Conservation (phyloP, 352 stramenopile species). For the Globisporangium heterothallicum region DNA sequence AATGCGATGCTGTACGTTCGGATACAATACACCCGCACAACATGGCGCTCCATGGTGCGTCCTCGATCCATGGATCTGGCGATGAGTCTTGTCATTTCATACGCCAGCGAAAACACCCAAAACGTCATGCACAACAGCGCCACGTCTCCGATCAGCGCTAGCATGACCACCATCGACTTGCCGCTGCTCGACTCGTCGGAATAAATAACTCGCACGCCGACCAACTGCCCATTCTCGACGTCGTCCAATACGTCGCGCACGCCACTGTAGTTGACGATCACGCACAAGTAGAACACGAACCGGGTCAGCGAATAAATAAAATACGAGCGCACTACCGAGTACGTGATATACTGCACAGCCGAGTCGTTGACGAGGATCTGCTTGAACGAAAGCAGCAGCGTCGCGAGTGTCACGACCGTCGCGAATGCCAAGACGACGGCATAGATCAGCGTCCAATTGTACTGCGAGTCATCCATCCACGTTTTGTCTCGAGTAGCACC, state of each 20-base stretch:
- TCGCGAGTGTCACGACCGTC: constrained; percentile 31
- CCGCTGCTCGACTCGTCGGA: constrained; percentile 21
- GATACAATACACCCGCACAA: constrained; percentile 48
- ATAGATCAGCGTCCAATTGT: constrained; percentile 60
- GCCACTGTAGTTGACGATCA: constrained; percentile 44
- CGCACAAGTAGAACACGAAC: constrained; percentile 50
- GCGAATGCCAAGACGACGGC: constrained; percentile 41
- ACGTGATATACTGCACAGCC: constrained; percentile 65
- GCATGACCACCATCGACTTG: constrained; percentile 28
- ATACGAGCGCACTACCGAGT: constrained; percentile 57
- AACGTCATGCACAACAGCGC: constrained; percentile 53
- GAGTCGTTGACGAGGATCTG: constrained; percentile 47
- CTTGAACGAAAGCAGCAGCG: constrained; percentile 63
- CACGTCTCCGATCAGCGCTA: constrained; percentile 58
- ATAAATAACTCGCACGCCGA: constrained; percentile 47
- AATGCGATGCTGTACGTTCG: constrained; percentile 26
- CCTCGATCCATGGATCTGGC: constrained; percentile 63
- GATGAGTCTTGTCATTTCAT: constrained; percentile 64
- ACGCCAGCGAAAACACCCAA: constrained; percentile 59
- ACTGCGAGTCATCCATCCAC: constrained; percentile 47
- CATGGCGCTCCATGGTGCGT: constrained; percentile 36
- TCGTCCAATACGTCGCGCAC: constrained; percentile 38
- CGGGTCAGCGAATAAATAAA: constrained; percentile 54
- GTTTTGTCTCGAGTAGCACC: neutral
- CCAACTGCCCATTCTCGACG: constrained; percentile 44